phyloP scores from a whole-genome alignment of 1,139 yeast genomes.

The Arxiozyma heterogenica region DNA sequence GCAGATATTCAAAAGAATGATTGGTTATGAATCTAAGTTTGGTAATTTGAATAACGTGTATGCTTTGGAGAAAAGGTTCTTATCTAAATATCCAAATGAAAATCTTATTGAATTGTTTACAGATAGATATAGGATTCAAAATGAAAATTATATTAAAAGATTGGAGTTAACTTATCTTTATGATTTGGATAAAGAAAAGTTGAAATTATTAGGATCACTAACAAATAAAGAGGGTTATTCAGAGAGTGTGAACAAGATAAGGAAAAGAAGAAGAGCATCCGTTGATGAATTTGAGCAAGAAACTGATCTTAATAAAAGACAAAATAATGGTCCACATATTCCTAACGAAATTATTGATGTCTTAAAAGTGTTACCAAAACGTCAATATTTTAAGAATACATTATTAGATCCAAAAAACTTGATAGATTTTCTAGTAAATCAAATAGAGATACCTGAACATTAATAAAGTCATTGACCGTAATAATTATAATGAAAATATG shows the following conservation, averaged over 20 bases:
- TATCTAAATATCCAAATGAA: conserved; percentile 56
- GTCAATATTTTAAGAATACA: conserved; percentile 28
- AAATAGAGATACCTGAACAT: conserved; percentile 23
- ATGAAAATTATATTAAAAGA: conserved; percentile 24
- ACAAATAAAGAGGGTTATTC: conserved; percentile 9
- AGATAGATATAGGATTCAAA: conserved; percentile 32
- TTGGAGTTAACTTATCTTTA: conserved; percentile 24
- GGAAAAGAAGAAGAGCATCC: conserved; percentile 5
- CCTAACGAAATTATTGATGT: conserved; percentile 25
- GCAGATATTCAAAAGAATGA: conserved; percentile 40
- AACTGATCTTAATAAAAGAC: conserved; percentile 8
- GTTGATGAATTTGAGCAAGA: not conserved
- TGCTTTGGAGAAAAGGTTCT: conserved; percentile 57
- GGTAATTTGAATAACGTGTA: conserved; percentile 63
- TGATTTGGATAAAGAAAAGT: conserved; percentile 3
- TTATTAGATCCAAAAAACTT: conserved; percentile 26
- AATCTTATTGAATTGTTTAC: conserved; percentile 30
- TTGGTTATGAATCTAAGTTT: conserved; percentile 47
- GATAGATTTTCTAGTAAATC: conserved; percentile 25
- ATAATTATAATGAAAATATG: too few species aligned
- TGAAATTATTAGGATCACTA: not conserved
- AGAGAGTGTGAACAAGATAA: conserved; percentile 11
- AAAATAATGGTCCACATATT: conserved; percentile 12
- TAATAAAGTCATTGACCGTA: not conserved
- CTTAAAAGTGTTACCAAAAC: conserved; percentile 26